These are phyloP conservation scores for Zasmidium cellare DNA, from an alignment of 2,329 filamentous ascomycete genomes.

Conservation along the genomic window DNA sequence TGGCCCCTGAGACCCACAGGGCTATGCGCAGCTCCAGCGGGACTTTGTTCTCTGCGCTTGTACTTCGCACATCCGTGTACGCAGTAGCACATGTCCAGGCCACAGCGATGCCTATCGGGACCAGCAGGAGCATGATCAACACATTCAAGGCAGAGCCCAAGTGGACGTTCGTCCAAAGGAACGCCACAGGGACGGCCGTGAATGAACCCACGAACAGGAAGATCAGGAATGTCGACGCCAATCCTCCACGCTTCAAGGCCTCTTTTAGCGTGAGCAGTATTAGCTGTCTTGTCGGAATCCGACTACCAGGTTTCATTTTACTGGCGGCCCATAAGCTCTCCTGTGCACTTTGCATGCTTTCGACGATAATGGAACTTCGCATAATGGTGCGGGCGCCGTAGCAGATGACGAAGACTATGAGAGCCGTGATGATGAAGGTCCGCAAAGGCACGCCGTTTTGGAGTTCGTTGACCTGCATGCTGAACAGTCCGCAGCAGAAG, in stretches of 20 bases:
- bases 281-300: background rate
- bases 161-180: constrained; percentile 7
- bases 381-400: constrained; percentile 14
- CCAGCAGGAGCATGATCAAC: constrained; percentile 7
- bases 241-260: background rate
- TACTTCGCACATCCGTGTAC: background rate
- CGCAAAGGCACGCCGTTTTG: constrained; percentile 19
- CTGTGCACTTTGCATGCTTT: background rate
- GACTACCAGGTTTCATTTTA: background rate
- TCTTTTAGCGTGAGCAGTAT: constrained; percentile 5
- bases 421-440: constrained; percentile 13
- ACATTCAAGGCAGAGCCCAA: constrained; percentile 13
- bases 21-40: background rate
- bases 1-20: background rate
- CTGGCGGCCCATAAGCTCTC: constrained; percentile 3
- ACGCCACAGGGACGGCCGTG: constrained; percentile 9
- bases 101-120: constrained; percentile 4
- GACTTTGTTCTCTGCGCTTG: background rate
- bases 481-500: constrained; percentile 31
- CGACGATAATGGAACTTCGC: constrained; percentile 7
- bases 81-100: background rate
- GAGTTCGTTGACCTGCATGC: constrained; percentile 32
- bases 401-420: constrained; percentile 8
- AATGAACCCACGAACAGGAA: constrained; percentile 5
- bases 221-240: background rate